Percentiles rank a stretch among this genome's conserved stretches.
Evolutionary conservation across 805 yeast species (phyloP).

Genomic region (Kuraishia capsulata): DNA sequence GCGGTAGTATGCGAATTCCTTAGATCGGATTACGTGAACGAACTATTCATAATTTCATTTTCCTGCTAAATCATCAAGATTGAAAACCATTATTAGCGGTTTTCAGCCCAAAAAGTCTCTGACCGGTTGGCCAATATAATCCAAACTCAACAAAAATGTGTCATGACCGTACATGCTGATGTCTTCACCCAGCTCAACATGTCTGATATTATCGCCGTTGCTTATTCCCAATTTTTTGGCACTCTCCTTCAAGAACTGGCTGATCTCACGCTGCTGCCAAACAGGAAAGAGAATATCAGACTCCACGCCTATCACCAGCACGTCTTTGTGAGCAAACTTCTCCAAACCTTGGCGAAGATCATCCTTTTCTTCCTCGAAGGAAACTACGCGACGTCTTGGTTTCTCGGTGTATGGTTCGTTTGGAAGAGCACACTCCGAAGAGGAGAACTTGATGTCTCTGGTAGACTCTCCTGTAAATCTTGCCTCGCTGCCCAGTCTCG

Average conservation of each 20-base stretch:
- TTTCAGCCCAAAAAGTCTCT: slow-evolving; percentile 41
- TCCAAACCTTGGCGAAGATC: slow-evolving; percentile 64
- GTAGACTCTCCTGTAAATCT: neutral
- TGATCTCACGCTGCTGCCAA: slow-evolving; percentile 88
- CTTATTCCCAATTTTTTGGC: slow-evolving; percentile 22
- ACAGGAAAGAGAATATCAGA: slow-evolving; percentile 87
- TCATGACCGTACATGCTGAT: slow-evolving; percentile 86
- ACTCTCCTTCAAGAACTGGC: slow-evolving; percentile 40
- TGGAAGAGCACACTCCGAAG: slow-evolving; percentile 32
- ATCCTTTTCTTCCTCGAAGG: slow-evolving; percentile 43
- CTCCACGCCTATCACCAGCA: slow-evolving; percentile 84
- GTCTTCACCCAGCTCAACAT: slow-evolving; percentile 69
- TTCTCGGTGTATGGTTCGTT: slow-evolving; percentile 45
- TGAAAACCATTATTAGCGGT: too few relatives aligned
- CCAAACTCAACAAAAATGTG: slow-evolving; percentile 73
- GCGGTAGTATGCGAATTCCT: neutral
- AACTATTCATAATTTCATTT: too few relatives aligned
- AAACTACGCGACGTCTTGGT: slow-evolving; percentile 31
- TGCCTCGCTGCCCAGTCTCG: slow-evolving; percentile 26
- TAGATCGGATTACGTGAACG: neutral
- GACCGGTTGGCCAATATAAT: slow-evolving; percentile 74
- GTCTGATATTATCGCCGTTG: slow-evolving; percentile 33
- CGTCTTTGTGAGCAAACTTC: slow-evolving; percentile 52
- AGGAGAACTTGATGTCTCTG: slow-evolving; percentile 12
- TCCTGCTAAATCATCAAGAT: too few relatives aligned